Percentiles rank a stretch among this genome's conserved stretches.
Evolutionary conservation across 164 flowering plant species (phyloP).

Genomic region (Buxus sempervirens): DNA sequence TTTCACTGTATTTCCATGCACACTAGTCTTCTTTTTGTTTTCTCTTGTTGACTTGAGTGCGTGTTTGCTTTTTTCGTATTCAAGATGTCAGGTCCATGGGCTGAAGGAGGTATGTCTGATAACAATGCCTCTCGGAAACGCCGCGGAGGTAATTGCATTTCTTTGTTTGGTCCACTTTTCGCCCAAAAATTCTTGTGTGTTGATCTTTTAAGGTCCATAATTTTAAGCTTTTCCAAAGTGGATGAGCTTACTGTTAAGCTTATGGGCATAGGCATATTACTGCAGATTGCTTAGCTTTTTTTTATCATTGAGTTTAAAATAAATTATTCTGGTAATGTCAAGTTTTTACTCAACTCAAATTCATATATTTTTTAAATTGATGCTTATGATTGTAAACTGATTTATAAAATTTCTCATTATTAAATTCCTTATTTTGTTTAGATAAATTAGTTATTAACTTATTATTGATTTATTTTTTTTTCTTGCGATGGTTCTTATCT

Average conservation of each 20-base stretch:
- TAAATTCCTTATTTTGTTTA: background rate
- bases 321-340: background rate
- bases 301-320: background rate
- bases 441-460: background rate
- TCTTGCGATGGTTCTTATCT: background rate
- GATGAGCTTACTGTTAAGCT: background rate
- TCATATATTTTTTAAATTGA: background rate
- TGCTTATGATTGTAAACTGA: too few species aligned
- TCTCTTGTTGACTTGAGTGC: background rate
- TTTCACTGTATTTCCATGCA: background rate
- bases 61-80: constrained; percentile 15
- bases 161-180: too few species aligned
- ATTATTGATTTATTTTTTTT: too few species aligned
- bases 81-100: constrained; percentile 34
- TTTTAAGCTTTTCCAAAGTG: too few species aligned
- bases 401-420: background rate
- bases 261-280: background rate
- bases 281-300: background rate
- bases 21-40: background rate
- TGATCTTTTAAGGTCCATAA: too few species aligned
- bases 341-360: background rate
- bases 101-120: constrained; percentile 33
- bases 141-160: constrained; percentile 40
- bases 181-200: too few species aligned
- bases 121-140: constrained; percentile 43